Evolutionary conservation across 352 stramenopile species (phyloP), one percentile per base, ranked within the genome.

Genomic region (Phytophthora kernoviae): DNA sequence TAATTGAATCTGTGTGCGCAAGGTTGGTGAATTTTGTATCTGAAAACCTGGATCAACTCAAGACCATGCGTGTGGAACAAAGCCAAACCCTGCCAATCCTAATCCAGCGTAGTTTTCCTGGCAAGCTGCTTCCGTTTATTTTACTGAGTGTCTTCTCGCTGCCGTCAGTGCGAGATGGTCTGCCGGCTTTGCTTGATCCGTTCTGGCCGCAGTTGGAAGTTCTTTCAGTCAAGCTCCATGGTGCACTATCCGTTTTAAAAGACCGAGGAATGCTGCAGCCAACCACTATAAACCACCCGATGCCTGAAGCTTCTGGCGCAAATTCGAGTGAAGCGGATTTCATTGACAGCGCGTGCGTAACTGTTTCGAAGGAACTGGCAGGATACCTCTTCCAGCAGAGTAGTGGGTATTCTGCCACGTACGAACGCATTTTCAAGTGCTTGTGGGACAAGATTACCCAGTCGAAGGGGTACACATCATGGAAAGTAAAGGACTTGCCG

Each of bases 111-210:
- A 88, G 74, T 39, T 91, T 93, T 36, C 47, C 76, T 3, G 84
- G 81, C 2, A 94, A 90, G 51, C 42, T 94, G 2, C 53, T 96
- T n/a, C 78, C 84, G 5, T 94, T 93, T 62, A 57, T 87, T 10
- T 32, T 96, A 15, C 48, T 96, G 5, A 91, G 80, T 30, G 49
- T 83, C 2, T 68, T 85, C 37, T 93, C 84, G 5, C 49, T 96
- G 6, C 79, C 83, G 8, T 77, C 73, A 1, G 65, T 90, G 65
- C 78, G 77, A n/a, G 59, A 77, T 15, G 51, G 53, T 24, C 62
- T 88, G 11, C 66, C 75, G 12, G 48, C 36, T 18, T 49, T 85
- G 24, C n/a, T 89, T 6, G 48, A 68, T 11, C 40, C 63, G 10
- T 77, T 91, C 6, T 91, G 80, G 82, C 42, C 60, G 12, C 45